Conservation (phyloP, 164 flowering plant species). For the Warburgia ugandensis region DNA sequence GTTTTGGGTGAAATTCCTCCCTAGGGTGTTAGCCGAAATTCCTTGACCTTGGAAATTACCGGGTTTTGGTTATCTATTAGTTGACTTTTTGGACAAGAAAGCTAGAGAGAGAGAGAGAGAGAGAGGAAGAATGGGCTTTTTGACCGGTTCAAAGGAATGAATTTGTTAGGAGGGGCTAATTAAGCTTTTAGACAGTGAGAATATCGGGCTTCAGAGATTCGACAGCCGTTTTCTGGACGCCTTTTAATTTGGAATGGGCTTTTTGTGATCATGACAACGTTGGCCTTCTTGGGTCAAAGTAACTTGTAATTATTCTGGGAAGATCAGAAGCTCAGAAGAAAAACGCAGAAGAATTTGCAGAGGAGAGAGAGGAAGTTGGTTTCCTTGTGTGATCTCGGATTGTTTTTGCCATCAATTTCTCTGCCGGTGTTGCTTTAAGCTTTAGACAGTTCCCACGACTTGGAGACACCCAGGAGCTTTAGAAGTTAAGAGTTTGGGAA, state of each 20-base stretch:
- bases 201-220: no score
- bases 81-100: slow-evolving; percentile 15
- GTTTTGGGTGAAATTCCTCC: no score
- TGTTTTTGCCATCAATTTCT: no score
- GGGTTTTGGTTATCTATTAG: slow-evolving; percentile 8
- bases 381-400: no score
- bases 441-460: no score
- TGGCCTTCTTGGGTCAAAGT: slow-evolving; percentile 35
- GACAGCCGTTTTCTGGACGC: no score
- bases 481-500: no score
- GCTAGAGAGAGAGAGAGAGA: neutral
- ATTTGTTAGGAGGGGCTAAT: no score
- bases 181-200: no score
- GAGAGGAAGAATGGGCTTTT: neutral
- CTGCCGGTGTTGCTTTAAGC: no score
- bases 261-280: slow-evolving; percentile 20
- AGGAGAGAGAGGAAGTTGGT: slow-evolving; percentile 1
- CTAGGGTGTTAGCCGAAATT: no score
- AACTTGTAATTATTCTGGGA: slow-evolving; percentile 25
- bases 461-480: no score
- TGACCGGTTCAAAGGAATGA: slow-evolving; percentile 9
- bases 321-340: slow-evolving; percentile 29
- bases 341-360: slow-evolving; percentile 28
- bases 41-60: neutral
- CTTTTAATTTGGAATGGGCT: slow-evolving; percentile 10